These are phyloP conservation scores for Starmera pachycereana DNA, from an alignment of 805 yeast species.

Conservation along the genomic window DNA sequence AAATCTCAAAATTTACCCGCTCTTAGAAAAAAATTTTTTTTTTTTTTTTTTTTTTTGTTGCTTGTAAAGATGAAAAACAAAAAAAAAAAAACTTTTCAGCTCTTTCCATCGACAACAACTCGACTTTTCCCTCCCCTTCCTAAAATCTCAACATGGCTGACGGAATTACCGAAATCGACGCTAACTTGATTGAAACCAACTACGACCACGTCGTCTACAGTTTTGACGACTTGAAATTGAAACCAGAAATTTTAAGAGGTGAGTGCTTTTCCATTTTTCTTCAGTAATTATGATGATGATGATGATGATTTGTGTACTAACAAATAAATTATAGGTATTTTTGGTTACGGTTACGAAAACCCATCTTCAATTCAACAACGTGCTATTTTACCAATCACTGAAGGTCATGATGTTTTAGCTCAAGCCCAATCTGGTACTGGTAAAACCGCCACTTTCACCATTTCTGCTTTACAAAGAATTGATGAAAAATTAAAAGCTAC, in stretches of 20 bases:
- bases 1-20: too few relatives aligned
- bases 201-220: constrained; percentile 82
- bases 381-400: constrained; percentile 91
- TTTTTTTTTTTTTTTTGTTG: too few relatives aligned
- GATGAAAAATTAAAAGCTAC: constrained; percentile 65
- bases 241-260: constrained; percentile 46
- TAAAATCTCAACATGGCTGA: constrained; percentile 28
- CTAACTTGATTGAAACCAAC: constrained; percentile 84
- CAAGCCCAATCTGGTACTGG: constrained; percentile 99
- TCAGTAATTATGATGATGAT: too few relatives aligned
- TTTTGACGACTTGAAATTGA: constrained; percentile 73
- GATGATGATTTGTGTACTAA: constrained; percentile 4
- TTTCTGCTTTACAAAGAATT: constrained; percentile 64
- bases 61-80: too few relatives aligned
- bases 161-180: constrained; percentile 72
- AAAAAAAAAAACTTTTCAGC: too few relatives aligned
- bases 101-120: too few relatives aligned
- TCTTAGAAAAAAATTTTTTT: too few relatives aligned
- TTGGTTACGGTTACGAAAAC: constrained; percentile 87
- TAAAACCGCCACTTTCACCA: constrained; percentile 96
- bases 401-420: constrained; percentile 92
- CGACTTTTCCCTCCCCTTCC: too few relatives aligned
- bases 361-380: constrained; percentile 98
- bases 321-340: constrained; percentile 49
- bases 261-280: constrained; percentile 1